Percentiles rank a stretch among this genome's conserved stretches.
Evolutionary conservation across 192 early-diverging fungal genomes (phyloP).

Genomic region (Podila minutissima): DNA sequence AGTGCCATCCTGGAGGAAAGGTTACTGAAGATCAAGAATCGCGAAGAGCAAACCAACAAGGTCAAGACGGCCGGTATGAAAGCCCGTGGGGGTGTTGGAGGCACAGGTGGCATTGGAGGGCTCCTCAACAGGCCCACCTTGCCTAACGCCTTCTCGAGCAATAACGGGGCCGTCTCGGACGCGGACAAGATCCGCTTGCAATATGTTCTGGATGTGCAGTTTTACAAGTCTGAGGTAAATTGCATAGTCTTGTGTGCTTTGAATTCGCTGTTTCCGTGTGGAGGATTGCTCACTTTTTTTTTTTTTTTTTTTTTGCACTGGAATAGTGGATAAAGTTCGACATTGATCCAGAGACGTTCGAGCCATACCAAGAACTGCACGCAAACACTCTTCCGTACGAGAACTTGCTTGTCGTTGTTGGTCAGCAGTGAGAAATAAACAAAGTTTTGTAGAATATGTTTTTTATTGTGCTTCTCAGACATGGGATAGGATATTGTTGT

Average conservation of each 20-base stretch:
- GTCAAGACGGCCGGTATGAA: slow-evolving; percentile 12
- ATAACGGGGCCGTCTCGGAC: slow-evolving; percentile 1
- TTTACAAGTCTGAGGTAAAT: slow-evolving; percentile 63
- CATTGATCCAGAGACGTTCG: slow-evolving; percentile 25
- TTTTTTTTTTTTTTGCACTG: not conserved
- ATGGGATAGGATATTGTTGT: not conserved
- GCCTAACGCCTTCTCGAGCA: slow-evolving; percentile 14
- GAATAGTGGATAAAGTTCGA: slow-evolving; percentile 22
- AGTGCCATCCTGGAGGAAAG: slow-evolving; percentile 30
- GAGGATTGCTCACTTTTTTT: not conserved
- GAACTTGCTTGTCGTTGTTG: slow-evolving; percentile 4
- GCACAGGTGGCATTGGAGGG: not conserved
- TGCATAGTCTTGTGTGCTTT: not conserved
- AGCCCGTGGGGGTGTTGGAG: slow-evolving; percentile 1
- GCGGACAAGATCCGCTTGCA: slow-evolving; percentile 65
- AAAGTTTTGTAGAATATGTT: slow-evolving; percentile 1
- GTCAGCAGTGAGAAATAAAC: slow-evolving; percentile 12
- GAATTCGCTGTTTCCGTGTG: too few species aligned
- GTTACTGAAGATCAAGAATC: slow-evolving; percentile 41
- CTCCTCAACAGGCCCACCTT: not conserved
- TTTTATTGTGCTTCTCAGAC: slow-evolving; percentile 1
- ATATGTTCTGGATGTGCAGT: slow-evolving; percentile 59
- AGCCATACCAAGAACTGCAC: slow-evolving; percentile 23
- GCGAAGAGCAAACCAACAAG: slow-evolving; percentile 11
- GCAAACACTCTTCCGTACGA: slow-evolving; percentile 30